phyloP scores from a whole-genome alignment of 2,329 filamentous ascomycete genomes.

The Aschersonia sp. region DNA sequence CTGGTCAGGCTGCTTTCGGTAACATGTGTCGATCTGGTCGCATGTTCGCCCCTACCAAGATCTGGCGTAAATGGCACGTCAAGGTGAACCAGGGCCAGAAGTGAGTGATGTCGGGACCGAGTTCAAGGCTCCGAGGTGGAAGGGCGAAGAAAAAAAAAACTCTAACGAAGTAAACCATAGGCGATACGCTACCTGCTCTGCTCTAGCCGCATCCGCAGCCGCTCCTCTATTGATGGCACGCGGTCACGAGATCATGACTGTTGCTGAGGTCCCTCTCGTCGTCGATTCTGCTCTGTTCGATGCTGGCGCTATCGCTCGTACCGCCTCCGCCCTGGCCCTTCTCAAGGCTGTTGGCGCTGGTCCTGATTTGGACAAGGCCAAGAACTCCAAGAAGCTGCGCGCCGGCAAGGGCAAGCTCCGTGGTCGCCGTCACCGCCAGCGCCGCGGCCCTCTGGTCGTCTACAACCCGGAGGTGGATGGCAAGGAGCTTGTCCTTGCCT shows the following conservation, averaged over 20 bases:
- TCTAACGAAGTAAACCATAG: constrained; percentile 26
- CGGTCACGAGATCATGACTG: constrained; percentile 83
- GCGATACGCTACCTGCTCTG: constrained; percentile 95
- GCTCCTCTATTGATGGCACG: constrained; percentile 91
- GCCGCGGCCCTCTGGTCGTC: constrained; percentile 93
- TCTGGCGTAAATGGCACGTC: constrained; percentile 99
- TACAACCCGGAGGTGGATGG: constrained; percentile 93
- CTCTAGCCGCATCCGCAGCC: constrained; percentile 89
- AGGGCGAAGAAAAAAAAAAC: background rate
- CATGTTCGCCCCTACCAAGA: constrained; percentile 99
- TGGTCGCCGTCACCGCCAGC: constrained; percentile 91
- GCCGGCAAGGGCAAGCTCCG: constrained; percentile 98
- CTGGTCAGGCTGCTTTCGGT: constrained; percentile 98
- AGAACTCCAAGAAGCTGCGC: constrained; percentile 89
- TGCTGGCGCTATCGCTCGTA: constrained; percentile 69
- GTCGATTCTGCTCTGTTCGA: constrained; percentile 84
- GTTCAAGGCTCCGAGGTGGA: too few relatives aligned
- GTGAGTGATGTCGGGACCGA: constrained; percentile 30
- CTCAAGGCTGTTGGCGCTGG: constrained; percentile 85
- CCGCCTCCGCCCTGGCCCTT: constrained; percentile 70
- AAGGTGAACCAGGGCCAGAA: constrained; percentile 99
- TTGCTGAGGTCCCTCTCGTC: constrained; percentile 95
- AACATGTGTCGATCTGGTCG: constrained; percentile 99
- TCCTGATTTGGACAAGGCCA: constrained; percentile 87
- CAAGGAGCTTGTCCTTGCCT: constrained; percentile 82